A percentile compares a stretch with the other conserved stretches of the same genome.
Evolutionary conservation across 2,329 filamentous ascomycete species (phyloP).

Genomic region (Colletotrichum zoysiae): DNA sequence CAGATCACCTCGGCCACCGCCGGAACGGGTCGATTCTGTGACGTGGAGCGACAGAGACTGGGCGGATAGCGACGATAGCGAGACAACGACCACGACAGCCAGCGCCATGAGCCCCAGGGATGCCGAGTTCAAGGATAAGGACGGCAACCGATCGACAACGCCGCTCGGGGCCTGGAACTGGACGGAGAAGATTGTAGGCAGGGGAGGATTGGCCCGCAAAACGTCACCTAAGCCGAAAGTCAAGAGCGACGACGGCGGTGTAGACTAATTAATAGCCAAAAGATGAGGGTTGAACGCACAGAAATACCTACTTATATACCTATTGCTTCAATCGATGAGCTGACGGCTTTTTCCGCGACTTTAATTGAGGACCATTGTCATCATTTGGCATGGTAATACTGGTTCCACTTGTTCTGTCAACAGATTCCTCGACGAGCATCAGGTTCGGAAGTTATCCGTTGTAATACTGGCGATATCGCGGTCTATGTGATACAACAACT

Average conservation of each 20-base stretch:
- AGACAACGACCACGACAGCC: constrained; percentile 45
- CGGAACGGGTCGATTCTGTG: constrained; percentile 61
- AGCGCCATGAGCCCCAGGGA: constrained; percentile 30
- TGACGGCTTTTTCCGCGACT: constrained; percentile 17
- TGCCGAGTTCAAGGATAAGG: constrained; percentile 45
- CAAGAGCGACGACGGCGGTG: constrained; percentile 2
- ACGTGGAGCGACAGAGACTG: constrained; percentile 77
- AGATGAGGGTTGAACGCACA: constrained; percentile 1
- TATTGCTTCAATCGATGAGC: constrained; percentile 34
- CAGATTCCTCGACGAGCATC: too few species aligned
- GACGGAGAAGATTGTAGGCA: constrained; percentile 68
- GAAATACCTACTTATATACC: constrained; percentile 13
- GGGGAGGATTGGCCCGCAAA: constrained; percentile 41
- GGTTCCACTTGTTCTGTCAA: neutral
- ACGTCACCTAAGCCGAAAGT: constrained; percentile 23
- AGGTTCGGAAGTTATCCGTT: neutral
- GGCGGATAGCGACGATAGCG: constrained; percentile 65
- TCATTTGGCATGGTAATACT: neutral
- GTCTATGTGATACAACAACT: neutral
- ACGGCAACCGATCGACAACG: constrained; percentile 39
- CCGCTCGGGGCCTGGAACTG: constrained; percentile 60
- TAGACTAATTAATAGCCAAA: constrained; percentile 9
- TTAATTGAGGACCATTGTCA: neutral
- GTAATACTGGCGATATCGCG: neutral
- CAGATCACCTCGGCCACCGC: constrained; percentile 16